Evolutionary conservation across 148 eudicot species (phyloP).

Genomic region (Vaccinium macrocarpon): DNA sequence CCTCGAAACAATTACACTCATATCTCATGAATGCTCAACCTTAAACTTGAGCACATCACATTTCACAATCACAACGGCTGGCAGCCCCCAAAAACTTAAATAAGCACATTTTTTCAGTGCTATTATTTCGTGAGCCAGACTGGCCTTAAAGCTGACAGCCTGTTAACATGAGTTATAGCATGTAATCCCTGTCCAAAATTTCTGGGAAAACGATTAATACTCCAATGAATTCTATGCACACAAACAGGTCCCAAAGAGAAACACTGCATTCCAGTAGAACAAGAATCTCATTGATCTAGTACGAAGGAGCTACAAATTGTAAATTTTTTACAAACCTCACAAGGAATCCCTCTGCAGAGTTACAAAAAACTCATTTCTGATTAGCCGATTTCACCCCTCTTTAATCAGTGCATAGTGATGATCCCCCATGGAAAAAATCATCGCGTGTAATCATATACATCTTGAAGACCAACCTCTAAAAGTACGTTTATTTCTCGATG

Average conservation of each 20-base stretch:
- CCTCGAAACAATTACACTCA: not conserved
- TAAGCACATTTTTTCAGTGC: not conserved
- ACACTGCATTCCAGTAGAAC: not conserved
- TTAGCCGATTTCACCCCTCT: slow-evolving; percentile 1
- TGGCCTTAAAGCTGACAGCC: not conserved
- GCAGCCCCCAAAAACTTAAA: not conserved
- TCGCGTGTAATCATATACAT: slow-evolving; percentile 12
- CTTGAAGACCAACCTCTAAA: not conserved
- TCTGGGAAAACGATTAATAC: not conserved
- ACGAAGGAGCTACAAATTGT: not conserved
- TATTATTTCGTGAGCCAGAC: not conserved
- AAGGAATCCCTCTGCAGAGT: slow-evolving; percentile 14
- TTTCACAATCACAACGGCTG: not conserved
- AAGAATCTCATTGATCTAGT: not conserved
- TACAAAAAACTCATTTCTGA: slow-evolving; percentile 11
- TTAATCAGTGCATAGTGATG: not conserved
- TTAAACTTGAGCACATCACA: no score
- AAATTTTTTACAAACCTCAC: slow-evolving; percentile 13
- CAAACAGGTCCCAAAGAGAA: not conserved
- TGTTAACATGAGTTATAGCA: not conserved
- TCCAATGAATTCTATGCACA: not conserved
- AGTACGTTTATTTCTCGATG: slow-evolving; percentile 63
- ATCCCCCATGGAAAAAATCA: slow-evolving; percentile 1
- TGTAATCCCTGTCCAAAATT: not conserved
- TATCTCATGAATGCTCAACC: not conserved